A percentile compares a stretch with the other conserved stretches of the same genome.
phyloP scores from a whole-genome alignment of 768 basidiomycete species.

The Amanita rimosa region DNA sequence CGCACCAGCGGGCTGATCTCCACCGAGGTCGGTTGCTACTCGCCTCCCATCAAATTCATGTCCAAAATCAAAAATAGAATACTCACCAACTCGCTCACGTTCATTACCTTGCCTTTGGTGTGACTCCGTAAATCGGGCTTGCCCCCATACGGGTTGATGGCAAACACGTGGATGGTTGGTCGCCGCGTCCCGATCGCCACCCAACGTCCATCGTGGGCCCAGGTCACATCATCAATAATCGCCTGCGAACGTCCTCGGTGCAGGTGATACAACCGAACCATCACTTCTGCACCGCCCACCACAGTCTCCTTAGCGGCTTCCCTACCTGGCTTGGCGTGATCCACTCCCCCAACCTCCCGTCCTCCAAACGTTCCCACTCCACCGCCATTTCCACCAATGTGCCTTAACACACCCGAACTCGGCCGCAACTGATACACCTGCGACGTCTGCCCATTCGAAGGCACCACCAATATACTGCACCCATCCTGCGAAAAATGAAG shows the following conservation, averaged over 20 bases:
- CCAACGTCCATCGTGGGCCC: slow-evolving; percentile 55
- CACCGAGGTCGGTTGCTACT: slow-evolving; percentile 39
- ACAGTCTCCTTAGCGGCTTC: not conserved
- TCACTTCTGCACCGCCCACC: slow-evolving; percentile 10
- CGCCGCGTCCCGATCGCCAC: slow-evolving; percentile 55
- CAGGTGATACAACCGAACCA: slow-evolving; percentile 57
- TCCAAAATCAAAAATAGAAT: not conserved
- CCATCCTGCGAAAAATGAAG: slow-evolving; percentile 46
- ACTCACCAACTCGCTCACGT: slow-evolving; percentile 38
- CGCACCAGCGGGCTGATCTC: slow-evolving; percentile 48
- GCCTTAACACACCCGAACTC: slow-evolving; percentile 7
- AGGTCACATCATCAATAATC: slow-evolving; percentile 41
- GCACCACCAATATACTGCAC: slow-evolving; percentile 34
- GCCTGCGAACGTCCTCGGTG: slow-evolving; percentile 64
- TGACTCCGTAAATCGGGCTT: slow-evolving; percentile 51
- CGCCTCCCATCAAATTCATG: not conserved
- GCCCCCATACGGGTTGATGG: slow-evolving; percentile 69
- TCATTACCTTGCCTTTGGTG: slow-evolving; percentile 44
- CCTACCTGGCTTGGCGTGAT: not conserved
- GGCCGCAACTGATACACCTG: slow-evolving; percentile 34
- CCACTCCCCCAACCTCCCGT: not conserved
- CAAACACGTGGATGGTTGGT: slow-evolving; percentile 61
- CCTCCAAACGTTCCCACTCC: not conserved
- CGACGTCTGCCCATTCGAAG: slow-evolving; percentile 43
- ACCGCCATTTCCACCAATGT: not conserved